Conservation (phyloP, 352 stramenopile species). For the Thalassiosira livingstoniorum region DNA sequence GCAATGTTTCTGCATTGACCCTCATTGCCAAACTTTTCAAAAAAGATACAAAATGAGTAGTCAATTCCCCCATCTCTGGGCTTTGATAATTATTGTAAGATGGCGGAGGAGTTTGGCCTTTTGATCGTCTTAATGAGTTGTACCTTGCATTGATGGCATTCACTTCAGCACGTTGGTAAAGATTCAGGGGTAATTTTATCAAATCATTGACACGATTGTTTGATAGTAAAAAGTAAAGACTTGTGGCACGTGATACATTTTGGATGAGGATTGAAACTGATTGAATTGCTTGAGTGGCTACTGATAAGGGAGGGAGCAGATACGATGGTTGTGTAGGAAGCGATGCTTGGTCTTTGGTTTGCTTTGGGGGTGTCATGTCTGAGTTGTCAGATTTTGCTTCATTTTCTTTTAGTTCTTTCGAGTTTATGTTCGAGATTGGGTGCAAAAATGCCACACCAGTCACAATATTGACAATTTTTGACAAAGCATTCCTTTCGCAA, state of each 20-base stretch:
- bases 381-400: background rate
- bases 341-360: conserved; percentile 3
- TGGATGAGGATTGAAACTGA: conserved; percentile 84
- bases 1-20: conserved; percentile 84
- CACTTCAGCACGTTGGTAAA: conserved; percentile 69
- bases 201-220: conserved; percentile 84
- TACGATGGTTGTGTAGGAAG: background rate
- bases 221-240: conserved; percentile 81
- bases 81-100: background rate
- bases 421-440: background rate
- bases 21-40: conserved; percentile 84
- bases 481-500: conserved; percentile 78
- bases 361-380: background rate
- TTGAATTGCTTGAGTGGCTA: conserved; percentile 83
- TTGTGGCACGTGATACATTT: conserved; percentile 81
- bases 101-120: background rate
- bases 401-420: background rate
- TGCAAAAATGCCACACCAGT: conserved; percentile 65
- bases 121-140: background rate
- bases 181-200: conserved; percentile 72
- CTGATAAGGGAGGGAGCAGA: conserved; percentile 68
- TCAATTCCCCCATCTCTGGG: conserved; percentile 78
- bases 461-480: conserved; percentile 74
- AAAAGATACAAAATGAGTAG: conserved; percentile 84
- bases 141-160: conserved; percentile 11